Evolutionary conservation across 495 filamentous ascomycete genomes (phyloP), one percentile per base, ranked within the genome.

Genomic region (Annulohypoxylon stygium): DNA sequence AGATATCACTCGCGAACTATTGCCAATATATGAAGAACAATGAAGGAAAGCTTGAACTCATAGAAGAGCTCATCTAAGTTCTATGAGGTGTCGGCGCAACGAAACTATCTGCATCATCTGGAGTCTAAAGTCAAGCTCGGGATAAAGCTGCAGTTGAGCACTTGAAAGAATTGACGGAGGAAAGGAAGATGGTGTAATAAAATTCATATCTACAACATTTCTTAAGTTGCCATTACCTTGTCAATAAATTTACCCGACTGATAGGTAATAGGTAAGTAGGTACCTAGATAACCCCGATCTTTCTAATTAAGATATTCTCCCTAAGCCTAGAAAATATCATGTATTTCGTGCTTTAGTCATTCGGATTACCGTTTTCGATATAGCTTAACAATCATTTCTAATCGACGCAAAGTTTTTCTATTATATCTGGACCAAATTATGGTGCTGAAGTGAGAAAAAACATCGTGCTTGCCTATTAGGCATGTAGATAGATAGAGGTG

Each of bases 371-470:
- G 6, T 18, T 47, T 20, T 18, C 43, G 43, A 47, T 18, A 20
- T 47, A 47, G 43, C 43, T 47, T 47, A 47, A 2, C 10, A 47
- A 47, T 47, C n/a, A 47, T 47, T 47, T 47, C 43, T 47, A 47
- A 47, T 20, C 43, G 8, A 47, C n/a, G 16, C 5, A n/a, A 18
- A 16, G 7, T 41, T 45, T 12, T 12, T 16, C 7, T 20, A 12
- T 47, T 20, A 12, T 3, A 47, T 6, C 5, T 30, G 5, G 18
- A 47, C 12, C 4, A 8, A 18, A 47, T 47, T 20, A 20, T 6
- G 43, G 18, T 47, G 43, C 43, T 47, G 43, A 47, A n/a, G 43
- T 47, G 43, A 47, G 43, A 47, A 18, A 47, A 20, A 6, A 6
- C 12, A 18, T 20, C 43, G n/a, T 47, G 43, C 39, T 4, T n/a